These are phyloP conservation scores for Nissolia schottii DNA, from an alignment of 306 rosid species.

Conservation along the genomic window DNA sequence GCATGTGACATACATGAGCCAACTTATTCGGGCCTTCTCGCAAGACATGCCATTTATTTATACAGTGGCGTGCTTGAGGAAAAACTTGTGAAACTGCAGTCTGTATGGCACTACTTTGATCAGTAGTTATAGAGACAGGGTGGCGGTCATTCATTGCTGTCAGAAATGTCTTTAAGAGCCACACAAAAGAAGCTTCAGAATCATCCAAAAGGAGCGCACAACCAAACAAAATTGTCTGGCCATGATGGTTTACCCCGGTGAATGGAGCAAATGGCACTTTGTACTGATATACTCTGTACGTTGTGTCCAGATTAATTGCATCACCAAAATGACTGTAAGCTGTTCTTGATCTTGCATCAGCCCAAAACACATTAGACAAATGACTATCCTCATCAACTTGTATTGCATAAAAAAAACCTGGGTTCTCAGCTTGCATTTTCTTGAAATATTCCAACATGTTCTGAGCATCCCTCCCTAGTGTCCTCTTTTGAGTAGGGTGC, in stretches of 20 bases:
- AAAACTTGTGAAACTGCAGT: slow-evolving; percentile 76
- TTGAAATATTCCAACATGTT: slow-evolving; percentile 86
- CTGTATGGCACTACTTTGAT: slow-evolving; percentile 79
- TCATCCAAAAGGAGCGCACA: slow-evolving; percentile 88
- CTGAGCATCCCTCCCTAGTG: slow-evolving; percentile 82
- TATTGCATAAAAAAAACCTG: slow-evolving; percentile 88
- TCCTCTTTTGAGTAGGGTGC: slow-evolving; percentile 47
- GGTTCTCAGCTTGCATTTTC: slow-evolving; percentile 94
- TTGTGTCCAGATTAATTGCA: slow-evolving; percentile 68
- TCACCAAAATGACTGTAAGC: slow-evolving; percentile 92
- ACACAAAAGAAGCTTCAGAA: slow-evolving; percentile 79
- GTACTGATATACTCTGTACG: slow-evolving; percentile 62
- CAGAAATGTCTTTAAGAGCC: slow-evolving; percentile 82
- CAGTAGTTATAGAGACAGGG: slow-evolving; percentile 80
- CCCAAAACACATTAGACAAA: slow-evolving; percentile 84
- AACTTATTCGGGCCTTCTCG: slow-evolving; percentile 89
- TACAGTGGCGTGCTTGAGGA: slow-evolving; percentile 78
- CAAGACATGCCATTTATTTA: slow-evolving; percentile 83
- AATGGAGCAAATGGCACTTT: slow-evolving; percentile 83
- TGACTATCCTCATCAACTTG: slow-evolving; percentile 85
- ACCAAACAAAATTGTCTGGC: slow-evolving; percentile 80
- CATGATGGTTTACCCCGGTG: slow-evolving; percentile 91
- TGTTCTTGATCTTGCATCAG: slow-evolving; percentile 84
- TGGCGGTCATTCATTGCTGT: slow-evolving; percentile 78
- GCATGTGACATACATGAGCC: slow-evolving; percentile 67